Evolutionary conservation across 116 monocot species (phyloP), one percentile per base, ranked within the genome.

Genomic region (Trichopus zeylanicus): DNA sequence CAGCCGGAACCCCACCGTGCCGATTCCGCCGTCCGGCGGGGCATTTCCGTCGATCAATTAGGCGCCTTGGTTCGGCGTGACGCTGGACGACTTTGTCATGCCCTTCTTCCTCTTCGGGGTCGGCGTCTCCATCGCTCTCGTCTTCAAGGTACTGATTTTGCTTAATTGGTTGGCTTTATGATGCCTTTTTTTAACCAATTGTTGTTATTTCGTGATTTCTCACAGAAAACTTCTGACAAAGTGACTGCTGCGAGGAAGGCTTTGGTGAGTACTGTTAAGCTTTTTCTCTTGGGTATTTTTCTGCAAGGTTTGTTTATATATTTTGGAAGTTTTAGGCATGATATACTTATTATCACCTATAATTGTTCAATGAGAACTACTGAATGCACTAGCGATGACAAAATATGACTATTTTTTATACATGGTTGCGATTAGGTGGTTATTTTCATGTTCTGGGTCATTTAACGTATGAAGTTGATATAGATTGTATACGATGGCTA

Each of bases 71-170:
- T 75, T 80, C 31, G 98, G 88, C 12, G 84, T 91, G 39, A 98
- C 98, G 27, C 55, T 98, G 15, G 91, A 82, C 3, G 98, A 98
- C 49, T 98, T 91, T 46, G 98, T 98, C 29, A 88, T 98, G 91
- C 98, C 98, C 7, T 81, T 81, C 73, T 98, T 98, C 62, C 80
- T 98, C 27, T 91, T 91, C 67, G 76, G 75, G 29, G 87, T 91
- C 29, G 98, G 98, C 12, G 63, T 98, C 7, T 84, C 98, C 12
- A 71, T 88, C 13, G 88, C 91, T 2, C 68, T 98, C 16, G 79
- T 80, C n/a, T 98, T 82, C 55, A 91, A 91, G 88, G 98, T 98
- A 61, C 7, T 4, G 6, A 27, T 26, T 12, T 27, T 28, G 0
- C 8, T 12, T 13, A 15, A 23, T 27, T 25, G 48, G n/a, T 48